These are phyloP conservation scores for Dinochytrium kinnereticum DNA, from an alignment of 371 early-diverging fungal species.

Conservation along the genomic window DNA sequence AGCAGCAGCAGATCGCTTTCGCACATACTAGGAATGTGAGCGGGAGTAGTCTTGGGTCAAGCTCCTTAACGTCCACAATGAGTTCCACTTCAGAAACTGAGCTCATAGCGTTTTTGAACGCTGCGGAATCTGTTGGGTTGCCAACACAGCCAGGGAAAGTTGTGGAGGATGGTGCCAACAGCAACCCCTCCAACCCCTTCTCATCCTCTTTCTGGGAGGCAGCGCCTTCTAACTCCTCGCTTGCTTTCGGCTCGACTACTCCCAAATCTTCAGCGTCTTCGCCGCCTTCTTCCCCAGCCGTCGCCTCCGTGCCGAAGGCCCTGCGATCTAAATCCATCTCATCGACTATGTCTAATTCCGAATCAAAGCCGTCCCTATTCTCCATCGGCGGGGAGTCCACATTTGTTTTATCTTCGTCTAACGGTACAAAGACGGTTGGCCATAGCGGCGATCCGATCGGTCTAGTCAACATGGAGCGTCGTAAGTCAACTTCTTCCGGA, in stretches of 20 bases:
- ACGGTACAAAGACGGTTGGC: no score
- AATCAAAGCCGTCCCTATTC: no score
- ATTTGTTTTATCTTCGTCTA: no score
- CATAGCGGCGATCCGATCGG: no score
- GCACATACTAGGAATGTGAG: not conserved
- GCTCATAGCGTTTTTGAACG: no score
- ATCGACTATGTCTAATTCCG: no score
- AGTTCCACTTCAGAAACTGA: not conserved
- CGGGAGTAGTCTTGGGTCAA: not conserved
- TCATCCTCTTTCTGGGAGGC: conserved; percentile 1
- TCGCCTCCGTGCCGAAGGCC: no score
- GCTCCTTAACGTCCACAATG: not conserved
- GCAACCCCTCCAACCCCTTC: not conserved
- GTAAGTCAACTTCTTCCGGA: not conserved
- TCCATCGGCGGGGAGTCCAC: no score
- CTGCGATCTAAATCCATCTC: no score
- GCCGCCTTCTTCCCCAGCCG: not conserved
- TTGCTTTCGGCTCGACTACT: not conserved
- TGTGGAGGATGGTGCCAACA: not conserved
- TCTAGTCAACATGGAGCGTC: not conserved
- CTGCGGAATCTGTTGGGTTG: no score
- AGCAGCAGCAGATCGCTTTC: not conserved
- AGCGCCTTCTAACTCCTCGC: not conserved
- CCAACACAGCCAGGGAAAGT: no score
- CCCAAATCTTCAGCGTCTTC: not conserved